Evolutionary conservation across 129 eudicot genomes (phyloP).

Genomic region (Kitagawia praeruptora): DNA sequence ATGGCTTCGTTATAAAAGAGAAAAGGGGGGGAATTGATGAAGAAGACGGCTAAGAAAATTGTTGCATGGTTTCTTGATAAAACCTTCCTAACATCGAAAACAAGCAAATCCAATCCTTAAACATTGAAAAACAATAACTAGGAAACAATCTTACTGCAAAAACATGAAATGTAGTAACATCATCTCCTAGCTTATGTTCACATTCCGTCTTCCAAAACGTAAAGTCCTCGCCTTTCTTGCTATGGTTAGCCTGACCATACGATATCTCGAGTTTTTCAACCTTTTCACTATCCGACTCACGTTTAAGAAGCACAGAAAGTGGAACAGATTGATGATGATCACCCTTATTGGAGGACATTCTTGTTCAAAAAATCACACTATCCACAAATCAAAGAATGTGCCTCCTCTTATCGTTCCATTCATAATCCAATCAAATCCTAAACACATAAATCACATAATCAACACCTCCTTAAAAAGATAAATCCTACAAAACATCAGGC

Average conservation of each 20-base stretch:
- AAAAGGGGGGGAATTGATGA: neutral
- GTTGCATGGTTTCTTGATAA: neutral
- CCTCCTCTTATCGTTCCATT: slow-evolving; percentile 15
- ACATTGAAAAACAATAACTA: neutral
- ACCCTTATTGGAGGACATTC: slow-evolving; percentile 47
- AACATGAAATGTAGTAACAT: slow-evolving; percentile 73
- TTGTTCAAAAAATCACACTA: slow-evolving; percentile 6
- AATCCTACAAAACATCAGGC: neutral
- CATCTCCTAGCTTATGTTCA: slow-evolving; percentile 72
- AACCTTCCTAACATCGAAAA: neutral
- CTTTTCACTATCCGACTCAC: slow-evolving; percentile 85
- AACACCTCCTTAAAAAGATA: neutral
- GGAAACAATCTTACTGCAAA: slow-evolving; percentile 49
- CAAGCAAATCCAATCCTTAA: neutral
- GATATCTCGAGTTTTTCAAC: slow-evolving; percentile 64
- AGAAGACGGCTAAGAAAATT: neutral
- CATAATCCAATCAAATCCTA: slow-evolving; percentile 30
- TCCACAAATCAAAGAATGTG: slow-evolving; percentile 7
- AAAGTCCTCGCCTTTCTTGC: slow-evolving; percentile 93
- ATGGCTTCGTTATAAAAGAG: neutral
- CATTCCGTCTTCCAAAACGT: slow-evolving; percentile 75
- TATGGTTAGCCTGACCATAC: slow-evolving; percentile 67
- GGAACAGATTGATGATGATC: slow-evolving; percentile 75
- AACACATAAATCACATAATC: neutral
- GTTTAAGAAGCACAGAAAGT: slow-evolving; percentile 75